Conservation (phyloP, 768 basidiomycete species). For the Amanita polypyramis region DNA sequence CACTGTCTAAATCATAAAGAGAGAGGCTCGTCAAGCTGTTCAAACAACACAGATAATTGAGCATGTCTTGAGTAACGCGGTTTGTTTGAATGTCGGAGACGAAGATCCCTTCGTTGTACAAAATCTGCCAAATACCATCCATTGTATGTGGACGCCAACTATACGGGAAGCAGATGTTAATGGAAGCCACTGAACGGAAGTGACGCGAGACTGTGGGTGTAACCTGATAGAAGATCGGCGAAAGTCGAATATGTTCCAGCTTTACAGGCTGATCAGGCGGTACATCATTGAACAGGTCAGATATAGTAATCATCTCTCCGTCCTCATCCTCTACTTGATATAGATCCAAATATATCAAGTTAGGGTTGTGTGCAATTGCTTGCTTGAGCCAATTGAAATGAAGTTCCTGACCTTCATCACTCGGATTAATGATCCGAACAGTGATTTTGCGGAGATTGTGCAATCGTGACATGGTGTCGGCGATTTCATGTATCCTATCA, state of each 20-base stretch:
- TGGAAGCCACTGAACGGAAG: constrained; percentile 1
- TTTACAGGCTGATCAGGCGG: not conserved
- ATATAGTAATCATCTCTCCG: not conserved
- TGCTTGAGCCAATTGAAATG: constrained; percentile 2
- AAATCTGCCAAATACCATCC: not conserved
- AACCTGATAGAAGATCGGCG: not conserved
- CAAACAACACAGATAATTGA: not conserved
- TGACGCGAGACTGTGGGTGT: constrained; percentile 1
- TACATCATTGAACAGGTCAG: not conserved
- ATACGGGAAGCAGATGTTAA: not conserved
- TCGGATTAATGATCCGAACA: not conserved
- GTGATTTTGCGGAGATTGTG: constrained; percentile 6
- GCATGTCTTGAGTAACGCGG: not conserved
- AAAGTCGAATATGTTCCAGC: constrained; percentile 1
- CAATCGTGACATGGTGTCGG: not conserved
- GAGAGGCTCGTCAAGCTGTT: not conserved
- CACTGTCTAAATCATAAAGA: not conserved
- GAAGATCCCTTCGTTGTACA: constrained; percentile 1
- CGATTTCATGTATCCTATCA: not conserved
- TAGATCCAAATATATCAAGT: constrained; percentile 1
- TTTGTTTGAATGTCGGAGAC: constrained; percentile 1
- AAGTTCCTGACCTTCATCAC: not conserved
- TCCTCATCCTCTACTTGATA: not conserved
- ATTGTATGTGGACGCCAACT: not conserved
- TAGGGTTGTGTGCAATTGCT: constrained; percentile 1